Evolutionary conservation across 352 stramenopile genomes (phyloP), one percentile per base, ranked within the genome.

Genomic region (Pythium sp.): DNA sequence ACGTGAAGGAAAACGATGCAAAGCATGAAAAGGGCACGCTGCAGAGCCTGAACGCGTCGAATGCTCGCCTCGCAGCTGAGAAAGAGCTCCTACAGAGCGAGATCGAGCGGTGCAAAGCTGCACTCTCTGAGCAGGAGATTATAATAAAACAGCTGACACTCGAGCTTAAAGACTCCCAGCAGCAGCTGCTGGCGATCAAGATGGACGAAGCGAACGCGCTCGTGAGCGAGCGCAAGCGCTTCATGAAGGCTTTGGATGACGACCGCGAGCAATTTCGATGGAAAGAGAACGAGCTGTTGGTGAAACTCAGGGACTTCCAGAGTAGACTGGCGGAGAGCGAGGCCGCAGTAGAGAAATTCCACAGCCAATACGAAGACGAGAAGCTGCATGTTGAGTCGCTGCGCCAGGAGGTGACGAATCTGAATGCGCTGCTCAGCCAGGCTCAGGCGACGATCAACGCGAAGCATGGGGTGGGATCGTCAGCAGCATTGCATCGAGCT

Each of bases 331-430:
- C 68, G 0, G 82, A 91, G 60, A 77, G 72, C 24, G 84, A 95
- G 53, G 81, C 84, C 0, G 46, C 54, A 0, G 74, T 71, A 1
- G 77, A 90, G 30, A 91, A 88, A 32, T 92, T 80, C 46, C 80
- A 87, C 38, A 86, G 67, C 3, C 86, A 94, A 67, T 89, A 83
- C 49, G 87, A 95, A 59, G 87, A 94, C 58, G 87, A 95, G 64
- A 85, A 85, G 36, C 63, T 92, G 0, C 85, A 93, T 34, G 82
- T 91, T 0, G 80, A 89, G 55, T 79, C 84, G 1, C 58, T 93
- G 22, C 79, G 86, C 0, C 84, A 92, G 47, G 84, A 95, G 62
- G 81, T 93, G 5, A 65, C 67, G 0, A 91, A 71, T 59, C 70
- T 95, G 26, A 90, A 83, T 22, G 72, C 82, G 0, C 68, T 92